Base-by-base conservation (phyloP, 352 stramenopile genomes). In the Globisporangium splendens region DNA sequence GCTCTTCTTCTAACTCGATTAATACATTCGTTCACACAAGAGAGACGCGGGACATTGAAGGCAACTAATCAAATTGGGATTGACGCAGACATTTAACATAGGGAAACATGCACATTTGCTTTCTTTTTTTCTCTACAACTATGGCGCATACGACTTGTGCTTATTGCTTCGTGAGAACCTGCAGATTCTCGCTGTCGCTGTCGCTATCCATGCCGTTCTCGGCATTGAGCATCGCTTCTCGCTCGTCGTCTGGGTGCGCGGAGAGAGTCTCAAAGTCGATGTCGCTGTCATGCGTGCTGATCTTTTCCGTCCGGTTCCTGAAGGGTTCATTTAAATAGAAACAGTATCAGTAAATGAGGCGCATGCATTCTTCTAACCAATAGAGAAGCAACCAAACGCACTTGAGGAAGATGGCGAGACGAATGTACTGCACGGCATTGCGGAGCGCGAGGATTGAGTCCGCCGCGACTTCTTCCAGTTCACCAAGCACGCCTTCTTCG, bases 371-470 rank as follows among this genome's bases (percentile, higher is more conserved):
- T 15, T 49, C 22, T 21, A 20, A 2, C 8, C 28, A 8, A 35
- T n/a, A 21, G 5, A 39, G 52, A 20, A 33, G 12, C 24, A 20
- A 56, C 24, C 8, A 54, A 0, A 70, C 72, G 24, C 60, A 88
- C 80, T 92, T 94, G 63, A 94, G 83, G 53, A 94, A 92, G 61
- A 94, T 86, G 8, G 80, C 84, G 35, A 94, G 66, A 22, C 84
- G 80, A 20, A 88, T 69, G 63, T 94, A 94, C 55, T 94, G 84
- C 33, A 92, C 73, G 1, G 80, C 74, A 54, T 92, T 94, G 18
- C 84, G 78, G 46, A 94, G 75, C 10, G 77, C 77, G 10, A 94
- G 64, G n/a, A 91, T 68, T 12, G 77, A 85, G 66, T 92, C 84
- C 3, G 80, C 73, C 33, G 82, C 79, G 33, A 94, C 79, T 60